Evolutionary conservation across 805 yeast genomes (phyloP).

Genomic region (Saccharomycopsis microspora): DNA sequence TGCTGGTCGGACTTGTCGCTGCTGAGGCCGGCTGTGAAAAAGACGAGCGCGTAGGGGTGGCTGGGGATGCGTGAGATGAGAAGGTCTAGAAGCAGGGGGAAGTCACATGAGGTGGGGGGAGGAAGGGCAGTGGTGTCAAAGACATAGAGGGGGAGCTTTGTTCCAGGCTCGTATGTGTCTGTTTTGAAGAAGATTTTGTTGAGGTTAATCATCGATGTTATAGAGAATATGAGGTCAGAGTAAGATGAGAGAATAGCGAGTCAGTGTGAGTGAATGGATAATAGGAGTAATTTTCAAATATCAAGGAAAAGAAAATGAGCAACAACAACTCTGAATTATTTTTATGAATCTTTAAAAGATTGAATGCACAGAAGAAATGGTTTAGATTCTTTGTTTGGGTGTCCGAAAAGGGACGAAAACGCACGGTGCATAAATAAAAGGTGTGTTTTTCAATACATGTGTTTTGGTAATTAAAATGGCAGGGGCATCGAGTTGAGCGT

Average conservation of each 20-base stretch:
- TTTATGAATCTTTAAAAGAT: too few species aligned
- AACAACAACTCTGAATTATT: background rate
- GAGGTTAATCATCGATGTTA: constrained; percentile 18
- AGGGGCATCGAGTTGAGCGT: too few species aligned
- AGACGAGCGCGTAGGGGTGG: constrained; percentile 52
- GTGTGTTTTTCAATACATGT: too few species aligned
- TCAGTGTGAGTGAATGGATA: background rate
- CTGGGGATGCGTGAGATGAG: constrained; percentile 48
- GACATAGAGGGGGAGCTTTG: constrained; percentile 63
- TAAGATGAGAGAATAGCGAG: background rate
- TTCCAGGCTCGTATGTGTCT: constrained; percentile 51
- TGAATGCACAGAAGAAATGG: too few species aligned
- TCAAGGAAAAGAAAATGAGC: background rate
- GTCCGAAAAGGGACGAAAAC: too few species aligned
- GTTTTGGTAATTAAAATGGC: too few species aligned
- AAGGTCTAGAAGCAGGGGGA: constrained; percentile 43
- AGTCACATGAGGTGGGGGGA: constrained; percentile 31
- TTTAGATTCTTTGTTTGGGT: too few species aligned
- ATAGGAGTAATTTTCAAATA: background rate
- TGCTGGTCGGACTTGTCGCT: constrained; percentile 26
- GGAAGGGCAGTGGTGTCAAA: constrained; percentile 81
- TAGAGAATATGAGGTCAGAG: background rate
- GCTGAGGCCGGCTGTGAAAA: constrained; percentile 76
- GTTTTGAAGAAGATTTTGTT: constrained; percentile 46
- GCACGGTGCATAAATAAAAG: too few species aligned